Evolutionary conservation across 371 early-diverging fungal species (phyloP).

Genomic region (Mortierella sp.): DNA sequence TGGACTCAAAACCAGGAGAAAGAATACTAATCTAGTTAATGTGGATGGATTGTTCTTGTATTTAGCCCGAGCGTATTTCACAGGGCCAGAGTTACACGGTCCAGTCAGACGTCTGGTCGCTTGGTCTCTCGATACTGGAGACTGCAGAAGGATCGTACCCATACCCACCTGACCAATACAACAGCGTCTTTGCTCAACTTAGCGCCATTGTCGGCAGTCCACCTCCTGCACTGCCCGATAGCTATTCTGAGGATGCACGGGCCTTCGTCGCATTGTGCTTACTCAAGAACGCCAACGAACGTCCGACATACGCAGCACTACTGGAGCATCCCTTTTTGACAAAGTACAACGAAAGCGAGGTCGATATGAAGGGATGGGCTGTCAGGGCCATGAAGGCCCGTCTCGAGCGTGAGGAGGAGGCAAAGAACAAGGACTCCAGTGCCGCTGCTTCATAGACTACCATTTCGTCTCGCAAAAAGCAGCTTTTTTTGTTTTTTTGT

Average conservation of each 20-base stretch:
- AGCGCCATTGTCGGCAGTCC: constrained; percentile 87
- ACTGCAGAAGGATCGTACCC: constrained; percentile 90
- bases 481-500: background rate
- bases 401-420: constrained; percentile 42
- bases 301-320: constrained; percentile 79
- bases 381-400: constrained; percentile 50
- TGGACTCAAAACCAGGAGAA: constrained; percentile 2
- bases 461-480: background rate
- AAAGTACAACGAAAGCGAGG: constrained; percentile 64
- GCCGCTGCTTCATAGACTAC: constrained; percentile 19
- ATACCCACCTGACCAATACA: constrained; percentile 71
- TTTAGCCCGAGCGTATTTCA: constrained; percentile 87
- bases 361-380: constrained; percentile 91
- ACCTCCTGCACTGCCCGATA: constrained; percentile 78
- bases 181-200: constrained; percentile 87
- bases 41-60: no score
- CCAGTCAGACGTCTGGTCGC: constrained; percentile 89
- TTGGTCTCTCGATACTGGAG: constrained; percentile 95
- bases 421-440: constrained; percentile 12
- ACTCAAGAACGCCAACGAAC: constrained; percentile 75
- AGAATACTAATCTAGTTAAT: no score
- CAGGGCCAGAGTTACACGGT: constrained; percentile 75
- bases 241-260: constrained; percentile 77
- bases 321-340: constrained; percentile 82
- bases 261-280: constrained; percentile 85